A percentile compares a stretch with the other conserved stretches of the same genome.
Conservation (phyloP, 768 basidiomycete species). For the Boletus rubropictus region DNA sequence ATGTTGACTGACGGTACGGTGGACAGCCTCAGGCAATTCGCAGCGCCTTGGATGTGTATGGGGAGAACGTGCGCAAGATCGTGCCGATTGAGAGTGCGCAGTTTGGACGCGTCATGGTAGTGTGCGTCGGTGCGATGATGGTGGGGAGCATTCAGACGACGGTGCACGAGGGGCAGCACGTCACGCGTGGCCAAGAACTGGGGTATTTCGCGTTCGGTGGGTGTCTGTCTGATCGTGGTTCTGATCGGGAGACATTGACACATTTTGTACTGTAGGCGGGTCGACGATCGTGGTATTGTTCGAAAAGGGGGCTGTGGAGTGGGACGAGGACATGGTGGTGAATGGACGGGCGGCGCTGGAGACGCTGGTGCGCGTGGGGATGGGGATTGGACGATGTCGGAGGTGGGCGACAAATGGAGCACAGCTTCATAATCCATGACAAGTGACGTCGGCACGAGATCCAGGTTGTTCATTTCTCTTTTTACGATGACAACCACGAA, state of each 20-base stretch:
- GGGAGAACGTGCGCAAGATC: slow-evolving; percentile 90
- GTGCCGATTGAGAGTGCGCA: slow-evolving; percentile 85
- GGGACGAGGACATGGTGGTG: slow-evolving; percentile 86
- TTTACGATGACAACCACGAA: no score
- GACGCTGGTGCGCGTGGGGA: slow-evolving; percentile 83
- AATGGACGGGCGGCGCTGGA: slow-evolving; percentile 86
- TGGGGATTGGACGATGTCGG: slow-evolving; percentile 62
- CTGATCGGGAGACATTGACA: not conserved
- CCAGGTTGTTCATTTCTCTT: not conserved
- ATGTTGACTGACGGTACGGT: not conserved
- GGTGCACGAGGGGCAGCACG: slow-evolving; percentile 74
- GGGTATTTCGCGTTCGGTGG: slow-evolving; percentile 93
- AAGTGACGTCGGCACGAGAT: not conserved
- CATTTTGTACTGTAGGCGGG: slow-evolving; percentile 48
- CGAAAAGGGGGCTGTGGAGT: slow-evolving; percentile 76
- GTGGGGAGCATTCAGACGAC: slow-evolving; percentile 87
- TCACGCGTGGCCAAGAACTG: slow-evolving; percentile 84
- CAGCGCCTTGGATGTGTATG: slow-evolving; percentile 85
- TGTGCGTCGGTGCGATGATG: slow-evolving; percentile 94
- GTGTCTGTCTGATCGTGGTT: slow-evolving; percentile 18
- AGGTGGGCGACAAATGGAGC: slow-evolving; percentile 7
- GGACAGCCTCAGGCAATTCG: slow-evolving; percentile 86
- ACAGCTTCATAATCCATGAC: slow-evolving; percentile 2
- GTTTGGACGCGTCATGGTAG: slow-evolving; percentile 89
- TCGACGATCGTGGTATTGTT: slow-evolving; percentile 90